phyloP scores from a whole-genome alignment of 106 monocot genomes.

The Allium fistulosum region DNA sequence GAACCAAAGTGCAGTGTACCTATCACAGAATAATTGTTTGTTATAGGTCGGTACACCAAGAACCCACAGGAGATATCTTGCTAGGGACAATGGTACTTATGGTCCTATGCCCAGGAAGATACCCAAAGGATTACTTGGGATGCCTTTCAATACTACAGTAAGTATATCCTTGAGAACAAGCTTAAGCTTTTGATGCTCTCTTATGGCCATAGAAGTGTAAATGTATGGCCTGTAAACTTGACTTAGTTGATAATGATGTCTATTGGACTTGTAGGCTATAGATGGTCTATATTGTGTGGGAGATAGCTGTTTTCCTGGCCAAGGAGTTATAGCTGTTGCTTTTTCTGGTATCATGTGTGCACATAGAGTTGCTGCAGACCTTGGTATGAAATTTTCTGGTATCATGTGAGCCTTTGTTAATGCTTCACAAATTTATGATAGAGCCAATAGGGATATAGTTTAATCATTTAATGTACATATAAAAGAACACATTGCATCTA shows the following conservation, averaged over 20 bases:
- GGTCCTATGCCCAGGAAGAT: slow-evolving; percentile 84
- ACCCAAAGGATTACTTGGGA: slow-evolving; percentile 86
- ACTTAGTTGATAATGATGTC: slow-evolving; percentile 5
- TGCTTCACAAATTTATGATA: neutral
- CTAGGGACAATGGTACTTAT: slow-evolving; percentile 83
- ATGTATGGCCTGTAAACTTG: neutral
- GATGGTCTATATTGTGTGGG: slow-evolving; percentile 94
- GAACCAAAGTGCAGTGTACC: neutral
- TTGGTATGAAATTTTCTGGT: slow-evolving; percentile 46
- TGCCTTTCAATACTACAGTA: slow-evolving; percentile 99
- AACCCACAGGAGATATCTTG: slow-evolving; percentile 90
- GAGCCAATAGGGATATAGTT: neutral
- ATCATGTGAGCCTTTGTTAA: too few species aligned
- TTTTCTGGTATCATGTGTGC: slow-evolving; percentile 99
- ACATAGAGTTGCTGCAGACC: slow-evolving; percentile 97
- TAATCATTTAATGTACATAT: neutral
- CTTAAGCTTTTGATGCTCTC: too few species aligned
- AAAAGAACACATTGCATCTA: neutral
- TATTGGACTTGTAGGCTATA: slow-evolving; percentile 48
- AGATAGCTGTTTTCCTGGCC: slow-evolving; percentile 97
- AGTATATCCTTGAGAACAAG: slow-evolving; percentile 4
- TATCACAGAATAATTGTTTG: slow-evolving; percentile 1
- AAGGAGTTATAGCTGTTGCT: slow-evolving; percentile 97
- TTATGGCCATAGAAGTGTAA: neutral
- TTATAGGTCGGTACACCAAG: slow-evolving; percentile 82